phyloP scores from a whole-genome alignment of 2,329 filamentous ascomycete genomes.

The Pseudogymnoascus sp. region DNA sequence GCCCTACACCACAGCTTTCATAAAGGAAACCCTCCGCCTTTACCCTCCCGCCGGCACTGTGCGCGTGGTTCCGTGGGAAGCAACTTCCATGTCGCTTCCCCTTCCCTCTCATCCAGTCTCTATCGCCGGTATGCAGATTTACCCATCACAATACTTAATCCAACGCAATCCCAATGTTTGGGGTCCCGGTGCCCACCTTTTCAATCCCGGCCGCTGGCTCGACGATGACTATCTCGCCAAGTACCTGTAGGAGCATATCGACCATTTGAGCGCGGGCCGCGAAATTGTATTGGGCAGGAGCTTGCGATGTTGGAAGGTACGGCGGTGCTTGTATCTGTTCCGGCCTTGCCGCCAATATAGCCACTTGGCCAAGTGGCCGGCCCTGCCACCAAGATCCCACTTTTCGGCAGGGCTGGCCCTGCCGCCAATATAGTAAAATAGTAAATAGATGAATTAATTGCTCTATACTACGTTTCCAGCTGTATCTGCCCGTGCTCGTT shows the following conservation, averaged over 20 bases:
- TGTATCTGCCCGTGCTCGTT: no score
- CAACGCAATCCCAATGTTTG: slow-evolving; percentile 16
- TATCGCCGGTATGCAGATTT: neutral
- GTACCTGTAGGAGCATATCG: slow-evolving; percentile 37
- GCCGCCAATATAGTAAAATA: no score
- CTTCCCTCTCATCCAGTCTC: neutral
- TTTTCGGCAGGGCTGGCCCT: no score
- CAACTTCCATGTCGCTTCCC: neutral
- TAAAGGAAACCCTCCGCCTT: slow-evolving; percentile 20
- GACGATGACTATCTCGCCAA: neutral
- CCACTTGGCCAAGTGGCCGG: no score
- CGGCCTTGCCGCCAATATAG: no score
- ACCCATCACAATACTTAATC: slow-evolving; percentile 4
- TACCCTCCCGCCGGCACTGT: slow-evolving; percentile 17
- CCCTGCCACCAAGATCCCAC: no score
- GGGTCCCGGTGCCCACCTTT: slow-evolving; percentile 27
- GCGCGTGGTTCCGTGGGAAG: neutral
- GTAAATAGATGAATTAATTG: no score
- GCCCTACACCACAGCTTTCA: slow-evolving; percentile 17
- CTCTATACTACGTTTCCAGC: no score
- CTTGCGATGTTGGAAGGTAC: slow-evolving; percentile 41
- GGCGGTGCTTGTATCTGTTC: slow-evolving; percentile 38
- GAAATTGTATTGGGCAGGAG: slow-evolving; percentile 49
- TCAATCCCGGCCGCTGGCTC: slow-evolving; percentile 23
- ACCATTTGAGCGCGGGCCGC: slow-evolving; percentile 44